phyloP scores from a whole-genome alignment of 2,329 filamentous ascomycete genomes.

The Fusarium liriodendri region DNA sequence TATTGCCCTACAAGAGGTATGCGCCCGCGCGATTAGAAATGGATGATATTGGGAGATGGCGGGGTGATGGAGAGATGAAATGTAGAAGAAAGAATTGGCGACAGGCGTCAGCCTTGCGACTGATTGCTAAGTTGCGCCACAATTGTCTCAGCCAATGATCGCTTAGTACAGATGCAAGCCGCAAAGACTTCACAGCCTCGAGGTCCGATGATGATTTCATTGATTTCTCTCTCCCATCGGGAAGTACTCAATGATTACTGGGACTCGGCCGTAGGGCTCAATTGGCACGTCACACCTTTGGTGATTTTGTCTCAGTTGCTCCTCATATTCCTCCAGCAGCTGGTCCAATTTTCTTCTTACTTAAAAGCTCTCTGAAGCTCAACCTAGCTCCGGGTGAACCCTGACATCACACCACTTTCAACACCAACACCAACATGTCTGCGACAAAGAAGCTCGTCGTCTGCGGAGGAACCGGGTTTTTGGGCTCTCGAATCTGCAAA shows the following conservation, averaged over 20 bases:
- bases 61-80: conserved; percentile 2
- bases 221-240: conserved; percentile 30
- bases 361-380: neutral
- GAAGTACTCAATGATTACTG: conserved; percentile 4
- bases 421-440: conserved; percentile 56
- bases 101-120: conserved; percentile 20
- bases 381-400: conserved; percentile 3
- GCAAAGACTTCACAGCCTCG: conserved; percentile 34
- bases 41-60: neutral
- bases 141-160: conserved; percentile 24
- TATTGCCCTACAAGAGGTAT: neutral
- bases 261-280: conserved; percentile 9
- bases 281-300: conserved; percentile 18
- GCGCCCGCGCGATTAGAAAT: neutral
- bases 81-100: neutral
- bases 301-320: neutral
- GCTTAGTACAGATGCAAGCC: conserved; percentile 8
- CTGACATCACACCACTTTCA: conserved; percentile 38
- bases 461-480: conserved; percentile 92
- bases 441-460: conserved; percentile 85
- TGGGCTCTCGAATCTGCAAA: conserved; percentile 91
- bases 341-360: neutral
- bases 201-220: conserved; percentile 43
- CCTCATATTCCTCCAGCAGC: neutral
- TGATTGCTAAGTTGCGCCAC: conserved; percentile 14